These are phyloP conservation scores for Pseudevernia furfuracea DNA, from an alignment of 495 filamentous ascomycete genomes.

Conservation along the genomic window DNA sequence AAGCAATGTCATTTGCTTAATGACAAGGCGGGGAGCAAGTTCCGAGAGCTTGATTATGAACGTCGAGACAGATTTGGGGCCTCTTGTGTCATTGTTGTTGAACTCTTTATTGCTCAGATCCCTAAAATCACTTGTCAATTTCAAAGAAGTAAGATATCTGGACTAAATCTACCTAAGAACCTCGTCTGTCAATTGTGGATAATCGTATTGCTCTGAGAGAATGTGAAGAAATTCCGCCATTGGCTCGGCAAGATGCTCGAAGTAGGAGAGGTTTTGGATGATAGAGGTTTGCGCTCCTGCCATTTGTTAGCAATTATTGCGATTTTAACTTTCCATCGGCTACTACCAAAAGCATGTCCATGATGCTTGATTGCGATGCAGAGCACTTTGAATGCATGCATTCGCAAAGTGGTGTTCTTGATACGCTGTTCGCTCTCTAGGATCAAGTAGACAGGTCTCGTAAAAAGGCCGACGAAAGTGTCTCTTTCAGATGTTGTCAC, in stretches of 20 bases:
- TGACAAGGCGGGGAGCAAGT: conserved; percentile 80
- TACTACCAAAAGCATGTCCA: conserved; percentile 86
- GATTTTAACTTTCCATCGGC: background rate
- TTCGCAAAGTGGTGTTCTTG: conserved; percentile 82
- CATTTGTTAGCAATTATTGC: conserved; percentile 19
- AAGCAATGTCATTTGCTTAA: conserved; percentile 92
- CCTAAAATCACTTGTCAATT: conserved; percentile 37
- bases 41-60: conserved; percentile 97
- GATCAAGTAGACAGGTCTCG: conserved; percentile 86
- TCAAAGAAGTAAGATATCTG: background rate
- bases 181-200: conserved; percentile 90
- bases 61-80: conserved; percentile 94
- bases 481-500: conserved; percentile 94
- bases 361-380: conserved; percentile 98
- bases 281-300: conserved; percentile 94
- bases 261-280: conserved; percentile 94
- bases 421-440: conserved; percentile 90
- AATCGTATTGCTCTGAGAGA: conserved; percentile 93
- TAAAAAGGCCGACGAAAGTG: conserved; percentile 88
- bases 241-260: conserved; percentile 93
- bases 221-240: conserved; percentile 99
- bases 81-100: conserved; percentile 88
- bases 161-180: conserved; percentile 52
- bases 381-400: conserved; percentile 95
- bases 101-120: conserved; percentile 97